phyloP scores from a whole-genome alignment of 2,329 filamentous ascomycete species.

The Pseudopithomyces chartarum region DNA sequence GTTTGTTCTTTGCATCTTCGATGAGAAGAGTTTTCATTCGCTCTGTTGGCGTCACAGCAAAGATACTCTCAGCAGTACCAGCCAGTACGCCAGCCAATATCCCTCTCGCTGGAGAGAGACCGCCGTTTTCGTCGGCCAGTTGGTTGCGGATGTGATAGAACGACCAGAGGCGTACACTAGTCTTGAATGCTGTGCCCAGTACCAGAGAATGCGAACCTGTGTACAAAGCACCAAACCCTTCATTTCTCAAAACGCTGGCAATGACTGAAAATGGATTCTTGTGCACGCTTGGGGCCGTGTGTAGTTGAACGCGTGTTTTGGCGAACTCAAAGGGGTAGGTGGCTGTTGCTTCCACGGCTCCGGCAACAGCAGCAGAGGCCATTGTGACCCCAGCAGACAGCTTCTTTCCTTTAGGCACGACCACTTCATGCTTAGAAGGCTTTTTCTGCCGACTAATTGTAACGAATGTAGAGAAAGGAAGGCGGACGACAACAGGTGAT shows the following conservation, averaged over 20 bases:
- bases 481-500: background rate
- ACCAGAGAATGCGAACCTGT: constrained; percentile 33
- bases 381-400: constrained; percentile 43
- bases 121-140: constrained; percentile 32
- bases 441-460: background rate
- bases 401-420: background rate
- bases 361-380: constrained; percentile 57
- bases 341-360: constrained; percentile 57
- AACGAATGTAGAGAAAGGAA: background rate
- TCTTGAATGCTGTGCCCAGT: constrained; percentile 37
- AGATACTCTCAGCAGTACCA: constrained; percentile 30
- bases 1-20: constrained; percentile 30
- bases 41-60: constrained; percentile 39
- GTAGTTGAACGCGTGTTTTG: constrained; percentile 41
- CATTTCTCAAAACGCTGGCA: constrained; percentile 17
- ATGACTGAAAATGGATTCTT: constrained; percentile 30
- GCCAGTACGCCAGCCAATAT: constrained; percentile 35
- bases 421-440: background rate
- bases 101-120: constrained; percentile 28
- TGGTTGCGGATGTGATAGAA: constrained; percentile 33
- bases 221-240: constrained; percentile 36
- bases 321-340: constrained; percentile 49
- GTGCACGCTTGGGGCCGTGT: constrained; percentile 8
- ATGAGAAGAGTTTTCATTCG: constrained; percentile 41
- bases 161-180: constrained; percentile 36